These are phyloP conservation scores for Cornus controversa DNA, from an alignment of 148 eudicot species.

Conservation along the genomic window DNA sequence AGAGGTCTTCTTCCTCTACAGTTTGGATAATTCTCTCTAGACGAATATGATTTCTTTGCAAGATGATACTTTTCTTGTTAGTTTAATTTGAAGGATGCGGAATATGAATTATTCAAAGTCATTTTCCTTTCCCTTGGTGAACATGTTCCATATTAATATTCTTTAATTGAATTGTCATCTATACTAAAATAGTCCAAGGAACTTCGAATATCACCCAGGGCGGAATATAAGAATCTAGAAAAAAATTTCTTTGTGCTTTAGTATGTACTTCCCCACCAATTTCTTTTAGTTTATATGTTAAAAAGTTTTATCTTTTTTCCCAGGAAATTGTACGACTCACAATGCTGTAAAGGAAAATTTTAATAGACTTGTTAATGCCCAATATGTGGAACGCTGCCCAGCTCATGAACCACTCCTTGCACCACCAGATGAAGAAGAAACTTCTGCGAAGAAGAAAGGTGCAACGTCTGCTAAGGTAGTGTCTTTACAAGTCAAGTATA, in stretches of 20 bases:
- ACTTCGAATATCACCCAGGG: not conserved
- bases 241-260: not conserved
- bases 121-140: too few relatives aligned
- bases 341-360: conserved; percentile 52
- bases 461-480: conserved; percentile 56
- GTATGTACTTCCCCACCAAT: not conserved
- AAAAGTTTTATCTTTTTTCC: not conserved
- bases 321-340: conserved; percentile 38
- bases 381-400: conserved; percentile 78
- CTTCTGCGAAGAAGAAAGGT: conserved; percentile 45
- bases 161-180: not conserved
- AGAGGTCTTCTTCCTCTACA: not conserved
- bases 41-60: not conserved
- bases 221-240: not conserved
- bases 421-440: conserved; percentile 44
- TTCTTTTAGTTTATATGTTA: not conserved
- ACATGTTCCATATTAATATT: too few relatives aligned
- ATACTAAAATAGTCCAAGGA: not conserved
- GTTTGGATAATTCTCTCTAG: not conserved
- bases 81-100: too few relatives aligned
- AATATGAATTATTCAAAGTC: too few relatives aligned
- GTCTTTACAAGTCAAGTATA: not conserved
- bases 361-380: conserved; percentile 52
- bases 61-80: not conserved
- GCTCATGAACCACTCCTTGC: conserved; percentile 63